Percentiles rank a stretch among this genome's conserved stretches.
Conservation (phyloP, 1,284 basidiomycete species). For the Omphalotus olearius region DNA sequence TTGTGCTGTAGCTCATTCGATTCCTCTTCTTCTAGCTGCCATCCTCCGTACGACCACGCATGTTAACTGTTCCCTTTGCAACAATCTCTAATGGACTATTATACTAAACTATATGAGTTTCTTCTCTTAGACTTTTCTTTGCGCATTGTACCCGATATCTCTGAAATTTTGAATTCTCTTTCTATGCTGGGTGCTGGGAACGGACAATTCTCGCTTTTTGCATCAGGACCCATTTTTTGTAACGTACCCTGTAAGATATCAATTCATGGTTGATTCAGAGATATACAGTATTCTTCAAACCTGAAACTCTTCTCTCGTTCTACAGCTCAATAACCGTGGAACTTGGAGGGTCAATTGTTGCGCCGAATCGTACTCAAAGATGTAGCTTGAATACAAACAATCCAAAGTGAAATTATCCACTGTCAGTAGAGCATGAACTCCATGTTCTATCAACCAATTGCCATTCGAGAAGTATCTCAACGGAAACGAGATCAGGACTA, state of each 20-base stretch:
- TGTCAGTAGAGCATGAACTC: background rate
- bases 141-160: constrained; percentile 2
- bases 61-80: constrained; percentile 65
- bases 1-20: constrained; percentile 4
- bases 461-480: background rate
- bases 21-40: constrained; percentile 39
- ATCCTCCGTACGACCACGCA: constrained; percentile 54
- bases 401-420: too few relatives aligned
- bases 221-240: background rate
- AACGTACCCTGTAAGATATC: constrained; percentile 2
- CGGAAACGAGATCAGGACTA: too few relatives aligned
- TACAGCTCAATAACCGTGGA: too few relatives aligned
- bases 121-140: constrained; percentile 7
- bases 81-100: constrained; percentile 51
- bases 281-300: background rate
- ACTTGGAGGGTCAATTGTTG: too few relatives aligned
- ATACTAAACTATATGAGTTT: constrained; percentile 6
- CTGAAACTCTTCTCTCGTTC: background rate
- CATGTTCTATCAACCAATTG: too few relatives aligned
- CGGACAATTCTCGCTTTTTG: background rate
- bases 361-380: too few relatives aligned
- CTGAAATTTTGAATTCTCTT: constrained; percentile 1
- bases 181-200: background rate
- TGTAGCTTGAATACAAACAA: too few relatives aligned
- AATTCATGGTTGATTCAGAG: background rate